Evolutionary conservation across 2,329 filamentous ascomycete genomes (phyloP).

Genomic region (Colletotrichum sp.): DNA sequence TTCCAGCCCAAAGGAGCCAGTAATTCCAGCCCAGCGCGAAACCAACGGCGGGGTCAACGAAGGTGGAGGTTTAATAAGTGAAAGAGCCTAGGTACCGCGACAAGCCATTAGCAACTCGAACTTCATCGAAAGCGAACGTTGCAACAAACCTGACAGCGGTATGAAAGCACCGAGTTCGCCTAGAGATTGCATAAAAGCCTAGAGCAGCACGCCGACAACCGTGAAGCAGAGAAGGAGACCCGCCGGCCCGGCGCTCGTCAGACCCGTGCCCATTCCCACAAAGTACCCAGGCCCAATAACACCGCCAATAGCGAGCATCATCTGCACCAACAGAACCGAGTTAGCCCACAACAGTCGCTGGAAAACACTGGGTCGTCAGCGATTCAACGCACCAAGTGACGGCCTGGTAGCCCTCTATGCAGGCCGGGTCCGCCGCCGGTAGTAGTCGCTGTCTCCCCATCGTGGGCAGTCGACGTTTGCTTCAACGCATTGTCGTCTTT

Average conservation of each 20-base stretch:
- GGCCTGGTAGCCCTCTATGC: background rate
- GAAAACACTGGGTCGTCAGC: background rate
- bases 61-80: slow-evolving; percentile 35
- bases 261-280: slow-evolving; percentile 64
- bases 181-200: slow-evolving; percentile 61
- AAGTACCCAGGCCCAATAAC: slow-evolving; percentile 68
- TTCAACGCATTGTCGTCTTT: background rate
- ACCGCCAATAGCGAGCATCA: slow-evolving; percentile 69
- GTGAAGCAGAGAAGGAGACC: slow-evolving; percentile 62
- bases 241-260: slow-evolving; percentile 64
- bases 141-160: background rate
- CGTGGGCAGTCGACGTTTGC: background rate
- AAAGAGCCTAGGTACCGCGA: background rate
- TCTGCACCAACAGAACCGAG: slow-evolving; percentile 41
- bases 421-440: background rate
- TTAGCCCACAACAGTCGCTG: background rate
- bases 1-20: slow-evolving; percentile 50
- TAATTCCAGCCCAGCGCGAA: slow-evolving; percentile 64
- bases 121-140: accelerated
- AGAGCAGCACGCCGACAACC: slow-evolving; percentile 62
- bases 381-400: background rate
- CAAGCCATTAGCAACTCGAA: slow-evolving; percentile 31
- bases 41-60: slow-evolving; percentile 57
- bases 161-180: slow-evolving; percentile 44
- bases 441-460: background rate